Evolutionary conservation across 768 basidiomycete genomes (phyloP).

Genomic region (Lepiota brunneoincarnata): DNA sequence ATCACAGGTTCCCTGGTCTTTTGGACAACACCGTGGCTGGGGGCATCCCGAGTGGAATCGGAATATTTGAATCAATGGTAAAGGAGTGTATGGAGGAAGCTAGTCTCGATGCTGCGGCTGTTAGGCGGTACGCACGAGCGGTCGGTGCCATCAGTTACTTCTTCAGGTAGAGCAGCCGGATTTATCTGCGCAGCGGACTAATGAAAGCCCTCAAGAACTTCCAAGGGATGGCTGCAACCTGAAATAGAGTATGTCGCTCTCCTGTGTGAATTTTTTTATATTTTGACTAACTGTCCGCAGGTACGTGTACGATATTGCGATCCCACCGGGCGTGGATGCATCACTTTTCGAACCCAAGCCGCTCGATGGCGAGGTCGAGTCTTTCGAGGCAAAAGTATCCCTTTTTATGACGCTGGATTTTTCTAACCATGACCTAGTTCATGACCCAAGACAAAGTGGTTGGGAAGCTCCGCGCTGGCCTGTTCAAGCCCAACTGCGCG

Average conservation of each 20-base stretch:
- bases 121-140: conserved; percentile 53
- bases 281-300: conserved; percentile 31
- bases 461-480: conserved; percentile 55
- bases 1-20: conserved; percentile 71
- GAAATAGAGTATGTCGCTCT: conserved; percentile 63
- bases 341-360: conserved; percentile 64
- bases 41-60: conserved; percentile 81
- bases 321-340: conserved; percentile 52
- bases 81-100: conserved; percentile 97
- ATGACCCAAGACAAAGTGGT: conserved; percentile 62
- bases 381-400: conserved; percentile 63
- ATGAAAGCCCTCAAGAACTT: conserved; percentile 36
- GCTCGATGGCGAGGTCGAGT: conserved; percentile 91
- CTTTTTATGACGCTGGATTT: neutral
- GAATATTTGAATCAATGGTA: conserved; percentile 68
- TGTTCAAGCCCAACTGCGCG: conserved; percentile 95
- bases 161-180: conserved; percentile 44
- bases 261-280: neutral
- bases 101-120: conserved; percentile 65
- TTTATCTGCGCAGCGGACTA: neutral
- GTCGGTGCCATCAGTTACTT: conserved; percentile 83
- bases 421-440: conserved; percentile 43
- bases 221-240: conserved; percentile 79
- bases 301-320: conserved; percentile 79
- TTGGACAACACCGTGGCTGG: conserved; percentile 93